Evolutionary conservation across 345 rosid species (phyloP), one percentile per base, ranked within the genome.

Genomic region (Dipteronia dyeriana): DNA sequence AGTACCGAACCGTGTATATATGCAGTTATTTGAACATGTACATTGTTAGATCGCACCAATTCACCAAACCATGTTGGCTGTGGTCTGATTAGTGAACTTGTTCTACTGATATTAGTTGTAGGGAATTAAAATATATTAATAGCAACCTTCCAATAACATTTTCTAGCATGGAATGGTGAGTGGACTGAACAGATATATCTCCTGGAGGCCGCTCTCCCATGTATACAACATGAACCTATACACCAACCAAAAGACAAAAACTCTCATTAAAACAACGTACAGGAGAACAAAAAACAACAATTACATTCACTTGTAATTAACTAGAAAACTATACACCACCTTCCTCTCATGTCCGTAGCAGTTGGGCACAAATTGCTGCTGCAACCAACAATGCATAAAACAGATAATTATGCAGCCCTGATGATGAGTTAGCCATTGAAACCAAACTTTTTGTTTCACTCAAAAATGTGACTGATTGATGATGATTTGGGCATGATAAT

Each of bases 181-280:
- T 47, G 0, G 62, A 19, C 14, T 53, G 51, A 45, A 62, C 69
- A 7, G 76, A 54, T 57, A 68, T 64, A 53, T 72, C 79, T 56
- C 79, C 82, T 3, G 17, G 73, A 25, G 83, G 84, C 63, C 14
- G 53, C 7, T 74, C 79, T 73, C 85, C 89, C 87, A 86, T 80
- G 78, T 86, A 86, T 4, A 86, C 83, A 66, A 86, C 68, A 67
- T 84, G 79, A 66, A 82, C 70, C 88, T 85, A 38, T 9, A 9
- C 1, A 34, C 4, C 8, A 57, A 41, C 13, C 1, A 41, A 17
- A n/a, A 62, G 6, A 38, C 10, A 43, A 23, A 8, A 19, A 5
- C 63, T 26, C 14, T 22, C 5, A 17, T 38, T 19, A 17, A 22
- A 53, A 5, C 2, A 22, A 26, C 17, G 38, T 34, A 34, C 7